phyloP scores from a whole-genome alignment of 257 asterid species.

The Solanum piurae region DNA sequence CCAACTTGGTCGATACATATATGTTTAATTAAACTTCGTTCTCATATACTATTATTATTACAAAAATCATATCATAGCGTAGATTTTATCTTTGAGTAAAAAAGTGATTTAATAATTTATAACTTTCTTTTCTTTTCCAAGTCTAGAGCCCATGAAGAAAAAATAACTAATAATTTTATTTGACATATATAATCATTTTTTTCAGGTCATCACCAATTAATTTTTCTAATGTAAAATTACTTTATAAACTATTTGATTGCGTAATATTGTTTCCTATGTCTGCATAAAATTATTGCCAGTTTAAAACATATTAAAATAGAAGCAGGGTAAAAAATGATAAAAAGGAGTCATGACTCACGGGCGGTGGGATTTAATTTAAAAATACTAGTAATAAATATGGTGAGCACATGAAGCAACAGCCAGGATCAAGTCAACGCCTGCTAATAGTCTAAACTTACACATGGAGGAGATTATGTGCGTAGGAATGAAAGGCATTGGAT shows the following conservation, averaged over 20 bases:
- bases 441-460: background rate
- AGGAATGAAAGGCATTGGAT: background rate
- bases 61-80: background rate
- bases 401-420: background rate
- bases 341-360: background rate
- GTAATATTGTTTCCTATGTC: background rate
- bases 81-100: background rate
- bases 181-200: background rate
- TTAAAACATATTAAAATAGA: background rate
- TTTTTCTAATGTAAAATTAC: background rate
- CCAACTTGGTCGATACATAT: background rate
- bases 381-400: no score
- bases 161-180: background rate
- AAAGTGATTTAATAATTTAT: background rate
- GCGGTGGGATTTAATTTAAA: background rate
- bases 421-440: background rate
- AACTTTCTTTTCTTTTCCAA: background rate
- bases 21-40: background rate
- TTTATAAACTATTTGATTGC: background rate
- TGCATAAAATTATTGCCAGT: background rate
- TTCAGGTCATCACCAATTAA: background rate
- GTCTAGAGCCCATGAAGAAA: background rate
- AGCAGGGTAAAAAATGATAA: background rate
- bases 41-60: background rate
- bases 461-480: background rate